Base-by-base conservation (phyloP, 768 basidiomycete species). In the Postia placenta region DNA sequence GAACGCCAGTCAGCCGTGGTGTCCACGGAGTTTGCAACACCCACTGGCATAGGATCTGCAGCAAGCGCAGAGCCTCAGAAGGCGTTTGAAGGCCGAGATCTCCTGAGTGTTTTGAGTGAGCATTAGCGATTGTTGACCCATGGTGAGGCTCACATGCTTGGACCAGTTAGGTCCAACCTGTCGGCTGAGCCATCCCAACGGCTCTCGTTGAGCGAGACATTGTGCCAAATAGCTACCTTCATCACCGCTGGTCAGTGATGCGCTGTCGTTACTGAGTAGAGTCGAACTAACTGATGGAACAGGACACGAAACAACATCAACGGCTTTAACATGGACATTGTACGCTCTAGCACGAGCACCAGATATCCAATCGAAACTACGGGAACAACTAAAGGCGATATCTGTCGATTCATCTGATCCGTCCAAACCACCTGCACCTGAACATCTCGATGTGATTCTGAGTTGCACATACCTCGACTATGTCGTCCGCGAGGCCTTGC, bases 211-310 rank as follows among this genome's bases (percentile, higher is more conserved):
- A 63, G 69, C n/a, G 81, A 87, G 52, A 73, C 78, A 1, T 65
- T 80, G 20, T 79, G 72, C 55, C 84, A 83, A 54, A 83, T 84
- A 52, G 74, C 76, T 11, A 83, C 80, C 0, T 83, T 85, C 60
- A 69, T 85, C 25, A 71, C 77, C 12, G 79, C 80, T 4, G 57
- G 53, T 57, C 17, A n/a, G 36, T 23, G 25, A 19, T 25, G 20
- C 19, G 7, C 42, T 11, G 25, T 46, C 4, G n/a, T n/a, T 26
- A 22, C 33, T 17, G 23, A 4, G 5, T 12, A 5, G 25, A 11
- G 15, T 23, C 5, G 17, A 14, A 12, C 20, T 27, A 40, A 28
- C 25, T n/a, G 25, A 15, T 35, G 12, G 3, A 17, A 24, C 41
- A 42, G 83, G 84, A 11, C 77, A 86, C 65, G 83, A 85, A 60